Base-by-base conservation (phyloP, 176 grass and related monocot species). In the Tillandsia fasciculata region DNA sequence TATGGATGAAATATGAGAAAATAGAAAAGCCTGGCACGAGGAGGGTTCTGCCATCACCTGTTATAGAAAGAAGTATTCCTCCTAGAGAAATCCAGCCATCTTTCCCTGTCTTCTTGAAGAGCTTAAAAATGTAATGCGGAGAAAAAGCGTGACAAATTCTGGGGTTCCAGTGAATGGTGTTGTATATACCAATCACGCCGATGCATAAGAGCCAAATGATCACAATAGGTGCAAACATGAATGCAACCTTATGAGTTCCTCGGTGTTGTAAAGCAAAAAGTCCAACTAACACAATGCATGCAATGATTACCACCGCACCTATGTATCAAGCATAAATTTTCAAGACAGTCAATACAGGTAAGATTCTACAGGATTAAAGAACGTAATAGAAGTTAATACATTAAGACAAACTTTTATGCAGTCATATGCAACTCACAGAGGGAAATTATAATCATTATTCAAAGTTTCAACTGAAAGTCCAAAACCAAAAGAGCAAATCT, bases 41-140 rank as follows among this genome's bases (percentile, higher is more conserved):
- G 22, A 67, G 68, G 23, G 11, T 10, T 52, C 48, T 48, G 51
- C 17, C 63, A 82, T 78, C 76, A 97, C 94, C 94, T 58, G 94
- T 97, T 67, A 97, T 83, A 70, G 82, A 87, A 77, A 97, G 94
- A 81, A 97, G 80, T 83, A 93, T 79, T 22, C 94, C 94, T 79
- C 89, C 94, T 66, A 97, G 81, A 84, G 94, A 83, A 83, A 97
- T 83, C 94, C 94, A 97, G 22, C 94, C 94, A 76, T 97, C 89
- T 71, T 58, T 92, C 70, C 94, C 94, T 3, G 94, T 97, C 8
- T 61, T 71, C 71, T 66, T 79, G 69, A 97, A 97, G 65, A 92
- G 90, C 76, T 84, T 87, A 64, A 93, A 11, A 2, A 88, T 80
- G 64, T 97, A 97, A 69, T 86, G 74, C 50, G 94, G 94, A 76